Conservation (phyloP, 2,329 filamentous ascomycete species). For the Colletotrichum sp. region DNA sequence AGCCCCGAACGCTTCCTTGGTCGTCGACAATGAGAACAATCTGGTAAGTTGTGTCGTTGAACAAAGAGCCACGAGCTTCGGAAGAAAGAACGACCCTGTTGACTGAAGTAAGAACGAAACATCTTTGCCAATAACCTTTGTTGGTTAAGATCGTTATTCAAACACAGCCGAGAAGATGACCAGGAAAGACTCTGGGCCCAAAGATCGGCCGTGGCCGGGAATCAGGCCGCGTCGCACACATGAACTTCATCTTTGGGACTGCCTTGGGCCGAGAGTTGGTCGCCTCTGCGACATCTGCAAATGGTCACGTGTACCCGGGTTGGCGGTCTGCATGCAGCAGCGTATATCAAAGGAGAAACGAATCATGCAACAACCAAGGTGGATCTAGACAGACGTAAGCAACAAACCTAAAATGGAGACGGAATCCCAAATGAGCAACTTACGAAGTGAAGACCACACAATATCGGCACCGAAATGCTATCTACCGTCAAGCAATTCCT, state of each 20-base stretch:
- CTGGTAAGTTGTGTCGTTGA: neutral
- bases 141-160: neutral
- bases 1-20: neutral
- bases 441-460: neutral
- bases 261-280: neutral
- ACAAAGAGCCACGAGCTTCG: neutral
- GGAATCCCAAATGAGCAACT: neutral
- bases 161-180: neutral
- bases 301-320: neutral
- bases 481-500: neutral
- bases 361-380: neutral
- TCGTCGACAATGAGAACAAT: neutral
- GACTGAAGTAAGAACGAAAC: neutral
- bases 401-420: neutral
- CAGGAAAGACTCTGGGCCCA: neutral
- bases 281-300: neutral
- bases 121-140: neutral
- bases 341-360: neutral
- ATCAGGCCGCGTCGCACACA: neutral
- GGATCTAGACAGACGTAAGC: neutral
- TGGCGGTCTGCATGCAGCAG: neutral
- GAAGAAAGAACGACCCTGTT: neutral
- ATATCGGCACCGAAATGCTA: neutral
- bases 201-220: neutral
- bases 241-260: neutral